Percentiles rank a stretch among this genome's conserved stretches.
Conservation (phyloP, 192 early-diverging fungal species). For the Coemansia sp. region DNA sequence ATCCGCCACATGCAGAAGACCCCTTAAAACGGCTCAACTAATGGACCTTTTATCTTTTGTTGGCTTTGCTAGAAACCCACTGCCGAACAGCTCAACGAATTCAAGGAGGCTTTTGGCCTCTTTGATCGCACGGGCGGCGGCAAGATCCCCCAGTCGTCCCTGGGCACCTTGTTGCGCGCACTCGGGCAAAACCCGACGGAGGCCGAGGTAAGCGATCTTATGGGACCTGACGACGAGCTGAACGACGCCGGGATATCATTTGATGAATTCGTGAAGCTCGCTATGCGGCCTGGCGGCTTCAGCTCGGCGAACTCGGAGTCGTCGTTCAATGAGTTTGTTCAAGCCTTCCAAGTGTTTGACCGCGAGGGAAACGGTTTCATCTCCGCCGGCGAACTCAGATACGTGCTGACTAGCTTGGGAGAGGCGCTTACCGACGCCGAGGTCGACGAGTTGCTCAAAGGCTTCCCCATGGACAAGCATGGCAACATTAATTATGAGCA, state of each 20-base stretch:
- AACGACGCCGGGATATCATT: constrained; percentile 59
- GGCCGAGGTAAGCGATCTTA: constrained; percentile 66
- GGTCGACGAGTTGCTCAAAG: constrained; percentile 78
- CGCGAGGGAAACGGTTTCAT: constrained; percentile 77
- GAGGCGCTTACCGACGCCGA: constrained; percentile 75
- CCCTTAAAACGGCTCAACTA: background rate
- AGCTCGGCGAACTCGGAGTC: constrained; percentile 58
- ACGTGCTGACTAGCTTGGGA: constrained; percentile 80
- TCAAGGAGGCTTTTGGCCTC: constrained; percentile 76
- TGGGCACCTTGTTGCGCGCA: constrained; percentile 75
- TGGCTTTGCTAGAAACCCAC: constrained; percentile 22
- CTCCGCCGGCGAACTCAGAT: constrained; percentile 72
- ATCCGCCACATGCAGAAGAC: background rate
- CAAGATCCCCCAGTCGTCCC: constrained; percentile 60
- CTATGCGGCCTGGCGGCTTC: constrained; percentile 72
- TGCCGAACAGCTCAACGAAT: constrained; percentile 58
- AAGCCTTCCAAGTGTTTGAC: constrained; percentile 88
- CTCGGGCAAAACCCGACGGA: constrained; percentile 79
- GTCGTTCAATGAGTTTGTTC: constrained; percentile 74
- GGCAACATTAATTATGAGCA: constrained; percentile 82
- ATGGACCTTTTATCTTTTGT: background rate
- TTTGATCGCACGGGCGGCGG: constrained; percentile 77
- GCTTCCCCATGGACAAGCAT: constrained; percentile 69
- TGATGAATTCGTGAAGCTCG: constrained; percentile 69
- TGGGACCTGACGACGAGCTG: constrained; percentile 46